Conservation (phyloP, 352 stramenopile genomes). For the Halophytophthora polymorphica region DNA sequence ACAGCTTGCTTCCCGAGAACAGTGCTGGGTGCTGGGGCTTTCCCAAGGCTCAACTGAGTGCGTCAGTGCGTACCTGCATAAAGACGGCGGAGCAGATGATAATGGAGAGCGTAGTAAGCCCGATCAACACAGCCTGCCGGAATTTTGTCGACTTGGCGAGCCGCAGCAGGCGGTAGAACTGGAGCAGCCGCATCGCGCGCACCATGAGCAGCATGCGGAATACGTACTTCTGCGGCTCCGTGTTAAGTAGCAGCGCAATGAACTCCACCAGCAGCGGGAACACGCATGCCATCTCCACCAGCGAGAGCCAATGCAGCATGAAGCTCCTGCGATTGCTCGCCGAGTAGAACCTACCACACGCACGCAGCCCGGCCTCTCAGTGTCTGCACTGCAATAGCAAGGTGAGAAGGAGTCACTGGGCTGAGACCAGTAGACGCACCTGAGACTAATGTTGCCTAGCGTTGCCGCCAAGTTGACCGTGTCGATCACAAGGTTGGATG, state of each 20-base stretch:
- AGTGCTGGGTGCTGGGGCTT: background rate
- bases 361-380: background rate
- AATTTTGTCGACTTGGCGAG: slow-evolving; percentile 58
- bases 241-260: slow-evolving; percentile 13
- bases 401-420: no score
- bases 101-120: slow-evolving; percentile 49
- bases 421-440: slow-evolving; percentile 18
- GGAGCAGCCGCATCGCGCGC: slow-evolving; percentile 52
- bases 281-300: slow-evolving; percentile 50
- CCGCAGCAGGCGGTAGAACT: slow-evolving; percentile 59
- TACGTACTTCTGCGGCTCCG: slow-evolving; percentile 34
- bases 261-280: slow-evolving; percentile 43
- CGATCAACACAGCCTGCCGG: slow-evolving; percentile 50
- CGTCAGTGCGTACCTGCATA: slow-evolving; percentile 38
- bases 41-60: background rate
- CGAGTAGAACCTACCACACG: slow-evolving; percentile 48
- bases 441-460: slow-evolving; percentile 35
- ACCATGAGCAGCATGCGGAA: slow-evolving; percentile 66
- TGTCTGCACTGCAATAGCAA: background rate
- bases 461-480: slow-evolving; percentile 49
- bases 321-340: slow-evolving; percentile 56
- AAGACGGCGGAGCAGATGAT: slow-evolving; percentile 60
- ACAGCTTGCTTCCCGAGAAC: background rate
- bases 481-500: slow-evolving; percentile 41
- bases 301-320: slow-evolving; percentile 57